Evolutionary conservation across 495 filamentous ascomycete genomes (phyloP).

Genomic region (Neurospora sp.): DNA sequence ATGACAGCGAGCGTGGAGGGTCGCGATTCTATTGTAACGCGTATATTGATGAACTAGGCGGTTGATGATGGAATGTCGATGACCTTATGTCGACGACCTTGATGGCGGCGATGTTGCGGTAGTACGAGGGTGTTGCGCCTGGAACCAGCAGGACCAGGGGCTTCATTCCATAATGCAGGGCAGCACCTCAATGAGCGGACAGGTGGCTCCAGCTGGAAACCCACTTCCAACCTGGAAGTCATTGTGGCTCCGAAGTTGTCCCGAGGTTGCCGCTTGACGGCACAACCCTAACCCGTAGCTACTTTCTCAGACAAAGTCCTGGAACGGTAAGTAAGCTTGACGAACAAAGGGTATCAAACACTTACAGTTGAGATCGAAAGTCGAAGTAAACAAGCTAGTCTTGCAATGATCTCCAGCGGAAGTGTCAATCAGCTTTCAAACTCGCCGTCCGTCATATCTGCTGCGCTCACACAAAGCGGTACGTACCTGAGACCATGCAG

Average conservation of each 20-base stretch:
- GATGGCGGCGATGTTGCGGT: conserved; percentile 7
- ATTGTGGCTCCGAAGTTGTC: background rate
- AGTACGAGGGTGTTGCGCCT: conserved; percentile 3
- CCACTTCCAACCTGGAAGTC: background rate
- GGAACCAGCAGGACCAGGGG: background rate
- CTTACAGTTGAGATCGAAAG: background rate
- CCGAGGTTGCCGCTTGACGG: background rate
- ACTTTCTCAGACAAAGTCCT: background rate
- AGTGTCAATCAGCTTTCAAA: background rate
- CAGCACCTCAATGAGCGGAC: background rate
- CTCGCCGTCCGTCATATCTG: background rate
- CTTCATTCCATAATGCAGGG: background rate
- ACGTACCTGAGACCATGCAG: background rate
- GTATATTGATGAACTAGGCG: conserved; percentile 16
- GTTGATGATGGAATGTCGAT: conserved; percentile 9
- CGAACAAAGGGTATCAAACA: background rate
- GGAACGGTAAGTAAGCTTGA: background rate
- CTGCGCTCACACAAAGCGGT: background rate
- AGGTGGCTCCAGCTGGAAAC: background rate
- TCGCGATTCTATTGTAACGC: conserved; percentile 3
- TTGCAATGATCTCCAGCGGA: background rate
- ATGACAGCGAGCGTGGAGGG: background rate
- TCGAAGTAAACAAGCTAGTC: background rate
- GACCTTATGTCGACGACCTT: conserved; percentile 3
- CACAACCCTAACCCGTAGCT: background rate